These are phyloP conservation scores for Colletotrichum lupini DNA, from an alignment of 2,329 filamentous ascomycete genomes.

Conservation along the genomic window DNA sequence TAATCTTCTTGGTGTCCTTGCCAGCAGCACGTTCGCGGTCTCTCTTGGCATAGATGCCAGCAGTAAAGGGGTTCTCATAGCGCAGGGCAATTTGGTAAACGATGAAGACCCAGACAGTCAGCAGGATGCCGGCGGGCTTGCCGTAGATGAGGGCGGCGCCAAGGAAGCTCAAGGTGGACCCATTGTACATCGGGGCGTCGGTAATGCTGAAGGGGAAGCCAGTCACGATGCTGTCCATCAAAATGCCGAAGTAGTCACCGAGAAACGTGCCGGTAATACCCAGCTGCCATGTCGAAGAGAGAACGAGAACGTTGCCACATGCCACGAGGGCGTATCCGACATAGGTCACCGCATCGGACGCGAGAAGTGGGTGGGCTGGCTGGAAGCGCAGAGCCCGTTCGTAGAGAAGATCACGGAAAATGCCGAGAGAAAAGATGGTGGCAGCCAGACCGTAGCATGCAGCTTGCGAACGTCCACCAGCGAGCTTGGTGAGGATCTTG, in stretches of 20 bases:
- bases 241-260: conserved; percentile 97
- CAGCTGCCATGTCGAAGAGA: conserved; percentile 90
- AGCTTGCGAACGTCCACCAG: conserved; percentile 78
- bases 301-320: conserved; percentile 83
- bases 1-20: conserved; percentile 62
- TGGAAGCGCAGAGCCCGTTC: conserved; percentile 82
- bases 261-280: conserved; percentile 96
- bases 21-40: conserved; percentile 66
- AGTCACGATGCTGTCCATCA: conserved; percentile 95
- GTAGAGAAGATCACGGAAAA: conserved; percentile 89
- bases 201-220: conserved; percentile 96
- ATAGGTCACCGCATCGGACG: conserved; percentile 67
- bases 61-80: conserved; percentile 96
- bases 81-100: conserved; percentile 84
- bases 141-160: conserved; percentile 86
- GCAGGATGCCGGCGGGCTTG: conserved; percentile 84
- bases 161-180: conserved; percentile 91
- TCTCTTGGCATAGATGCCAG: conserved; percentile 90
- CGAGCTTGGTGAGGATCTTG: conserved; percentile 88
- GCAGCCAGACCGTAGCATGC: conserved; percentile 92
- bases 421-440: conserved; percentile 90
- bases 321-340: conserved; percentile 78
- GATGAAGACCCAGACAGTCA: conserved; percentile 79
- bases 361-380: conserved; percentile 80
- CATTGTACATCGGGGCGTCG: conserved; percentile 95